Conservation (phyloP, 2,329 filamentous ascomycete species). For the Capronia americana region DNA sequence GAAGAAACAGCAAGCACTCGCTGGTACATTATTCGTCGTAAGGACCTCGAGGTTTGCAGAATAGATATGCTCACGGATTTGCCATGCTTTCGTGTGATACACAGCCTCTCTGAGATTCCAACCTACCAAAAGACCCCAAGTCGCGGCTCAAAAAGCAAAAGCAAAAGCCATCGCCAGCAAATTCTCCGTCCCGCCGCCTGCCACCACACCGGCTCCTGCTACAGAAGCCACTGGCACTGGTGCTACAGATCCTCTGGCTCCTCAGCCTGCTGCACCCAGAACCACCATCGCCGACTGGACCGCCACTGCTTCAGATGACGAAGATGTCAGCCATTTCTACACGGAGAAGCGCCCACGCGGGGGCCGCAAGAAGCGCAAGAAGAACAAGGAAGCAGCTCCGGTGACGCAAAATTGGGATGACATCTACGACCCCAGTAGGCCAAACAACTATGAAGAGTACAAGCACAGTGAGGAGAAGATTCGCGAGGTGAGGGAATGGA, state of each 20-base stretch:
- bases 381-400: conserved; percentile 66
- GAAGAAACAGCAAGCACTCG: conserved; percentile 69
- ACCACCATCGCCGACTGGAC: conserved; percentile 82
- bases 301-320: conserved; percentile 72
- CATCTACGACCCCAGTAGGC: conserved; percentile 82
- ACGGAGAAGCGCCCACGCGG: conserved; percentile 74
- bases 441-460: conserved; percentile 85
- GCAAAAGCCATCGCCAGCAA: conserved; percentile 67
- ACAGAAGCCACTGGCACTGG: conserved; percentile 30
- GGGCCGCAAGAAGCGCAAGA: conserved; percentile 78
- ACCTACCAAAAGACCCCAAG: conserved; percentile 78
- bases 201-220: conserved; percentile 39
- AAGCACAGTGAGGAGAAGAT: conserved; percentile 83
- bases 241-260: conserved; percentile 22
- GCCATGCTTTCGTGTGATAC: conserved; percentile 40
- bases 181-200: conserved; percentile 43
- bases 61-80: conserved; percentile 56
- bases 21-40: conserved; percentile 62
- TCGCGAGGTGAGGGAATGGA: conserved; percentile 83
- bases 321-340: conserved; percentile 73
- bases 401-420: conserved; percentile 81
- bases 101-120: conserved; percentile 79
- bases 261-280: conserved; percentile 57
- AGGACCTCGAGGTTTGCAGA: conserved; percentile 43
- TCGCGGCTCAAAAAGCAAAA: conserved; percentile 66